These are phyloP conservation scores for Aspergillus fumigatus DNA, from an alignment of 2,329 filamentous ascomycete species.

Conservation along the genomic window DNA sequence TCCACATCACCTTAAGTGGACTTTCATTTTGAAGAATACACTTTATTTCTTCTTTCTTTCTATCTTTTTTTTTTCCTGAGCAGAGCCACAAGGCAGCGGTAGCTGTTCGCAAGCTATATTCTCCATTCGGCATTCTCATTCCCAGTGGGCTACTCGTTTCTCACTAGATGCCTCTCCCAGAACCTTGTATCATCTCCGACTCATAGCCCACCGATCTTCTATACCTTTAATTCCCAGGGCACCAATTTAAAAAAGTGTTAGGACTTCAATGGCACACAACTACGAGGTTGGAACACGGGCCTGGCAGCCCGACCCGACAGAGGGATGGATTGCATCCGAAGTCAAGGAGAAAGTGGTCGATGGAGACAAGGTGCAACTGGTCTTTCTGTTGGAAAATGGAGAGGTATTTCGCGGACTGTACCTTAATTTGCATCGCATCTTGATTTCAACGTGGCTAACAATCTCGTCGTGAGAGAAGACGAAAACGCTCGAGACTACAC, in stretches of 20 bases:
- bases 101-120: neutral
- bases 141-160: constrained; percentile 13
- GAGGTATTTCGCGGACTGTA: constrained; percentile 56
- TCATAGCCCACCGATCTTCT: constrained; percentile 15
- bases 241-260: constrained; percentile 1
- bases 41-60: constrained; percentile 11
- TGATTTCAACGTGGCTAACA: constrained; percentile 5
- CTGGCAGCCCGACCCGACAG: constrained; percentile 93
- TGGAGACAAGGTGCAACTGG: constrained; percentile 79
- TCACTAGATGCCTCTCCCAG: constrained; percentile 25
- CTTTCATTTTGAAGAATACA: constrained; percentile 4
- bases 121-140: constrained; percentile 4
- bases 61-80: constrained; percentile 7
- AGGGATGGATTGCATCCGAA: constrained; percentile 97
- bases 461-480: constrained; percentile 48
- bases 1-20: constrained; percentile 10
- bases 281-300: constrained; percentile 96
- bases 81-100: neutral
- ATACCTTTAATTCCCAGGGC: constrained; percentile 6
- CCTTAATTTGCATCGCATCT: neutral
- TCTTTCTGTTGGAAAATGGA: constrained; percentile 88
- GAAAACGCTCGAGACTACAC: constrained; percentile 73
- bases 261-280: constrained; percentile 66
- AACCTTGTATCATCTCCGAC: constrained; percentile 7
- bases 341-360: constrained; percentile 78